Evolutionary conservation across 371 early-diverging fungal species (phyloP).

Genomic region (Apophysomyces trapeziformis): DNA sequence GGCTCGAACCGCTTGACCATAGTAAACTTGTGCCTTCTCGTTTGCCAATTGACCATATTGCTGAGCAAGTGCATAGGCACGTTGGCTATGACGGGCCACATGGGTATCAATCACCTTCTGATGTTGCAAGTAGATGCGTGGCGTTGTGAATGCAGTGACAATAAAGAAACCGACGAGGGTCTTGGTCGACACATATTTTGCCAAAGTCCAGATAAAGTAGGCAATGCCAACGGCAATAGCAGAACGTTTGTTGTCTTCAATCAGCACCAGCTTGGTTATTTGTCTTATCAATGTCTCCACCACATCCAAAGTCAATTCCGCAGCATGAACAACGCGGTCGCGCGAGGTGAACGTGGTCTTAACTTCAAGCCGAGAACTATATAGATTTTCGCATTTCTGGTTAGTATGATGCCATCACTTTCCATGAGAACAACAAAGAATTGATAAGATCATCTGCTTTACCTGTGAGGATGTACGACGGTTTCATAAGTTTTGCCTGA

Average conservation of each 20-base stretch:
- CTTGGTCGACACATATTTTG: conserved; percentile 61
- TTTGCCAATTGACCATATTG: conserved; percentile 40
- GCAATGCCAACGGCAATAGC: conserved; percentile 50
- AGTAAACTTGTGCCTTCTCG: conserved; percentile 32
- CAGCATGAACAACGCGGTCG: conserved; percentile 42
- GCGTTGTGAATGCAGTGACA: conserved; percentile 51
- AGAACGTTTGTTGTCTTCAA: conserved; percentile 59
- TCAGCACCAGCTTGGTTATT: conserved; percentile 53
- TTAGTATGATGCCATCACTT: conserved; percentile 20
- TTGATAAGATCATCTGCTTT: conserved; percentile 5
- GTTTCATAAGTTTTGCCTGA: conserved; percentile 45
- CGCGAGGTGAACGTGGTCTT: conserved; percentile 41
- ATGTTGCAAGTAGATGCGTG: conserved; percentile 58
- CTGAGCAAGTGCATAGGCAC: conserved; percentile 33
- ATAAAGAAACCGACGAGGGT: conserved; percentile 52
- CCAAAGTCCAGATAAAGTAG: conserved; percentile 60
- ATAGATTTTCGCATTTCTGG: neutral
- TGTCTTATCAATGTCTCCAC: conserved; percentile 50
- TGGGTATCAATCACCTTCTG: conserved; percentile 57
- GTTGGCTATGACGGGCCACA: conserved; percentile 41
- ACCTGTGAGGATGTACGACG: conserved; percentile 48
- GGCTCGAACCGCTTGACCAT: conserved; percentile 22
- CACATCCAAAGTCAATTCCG: conserved; percentile 51
- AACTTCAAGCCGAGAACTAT: conserved; percentile 33
- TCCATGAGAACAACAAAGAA: neutral